These are phyloP conservation scores for Madurella mycetomatis DNA, from an alignment of 2,329 filamentous ascomycete genomes.

Conservation along the genomic window DNA sequence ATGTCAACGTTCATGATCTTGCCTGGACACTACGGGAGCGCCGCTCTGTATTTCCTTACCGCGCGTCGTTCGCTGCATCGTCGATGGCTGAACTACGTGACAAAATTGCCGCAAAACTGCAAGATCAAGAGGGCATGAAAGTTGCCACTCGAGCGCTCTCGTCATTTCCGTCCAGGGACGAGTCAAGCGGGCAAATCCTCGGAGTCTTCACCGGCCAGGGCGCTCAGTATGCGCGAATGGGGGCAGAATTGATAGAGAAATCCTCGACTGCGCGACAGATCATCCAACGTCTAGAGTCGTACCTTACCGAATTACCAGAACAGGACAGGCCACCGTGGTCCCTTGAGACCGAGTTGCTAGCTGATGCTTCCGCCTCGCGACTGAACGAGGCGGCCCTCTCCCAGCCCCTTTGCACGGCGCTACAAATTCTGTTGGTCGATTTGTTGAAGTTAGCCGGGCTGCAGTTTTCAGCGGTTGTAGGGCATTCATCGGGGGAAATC, in stretches of 20 bases:
- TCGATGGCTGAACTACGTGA: too few relatives aligned
- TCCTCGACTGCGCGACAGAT: too few relatives aligned
- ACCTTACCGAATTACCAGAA: constrained; percentile 1
- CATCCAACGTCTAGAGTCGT: too few relatives aligned
- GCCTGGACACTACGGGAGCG: constrained; percentile 9
- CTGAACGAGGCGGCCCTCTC: too few relatives aligned
- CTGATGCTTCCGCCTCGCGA: background rate
- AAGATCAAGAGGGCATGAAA: too few relatives aligned
- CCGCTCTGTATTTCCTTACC: background rate
- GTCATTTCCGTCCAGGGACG: too few relatives aligned
- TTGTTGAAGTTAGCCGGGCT: constrained; percentile 29
- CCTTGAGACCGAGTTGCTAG: constrained; percentile 12
- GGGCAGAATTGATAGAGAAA: constrained; percentile 18
- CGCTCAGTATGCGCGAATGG: constrained; percentile 30
- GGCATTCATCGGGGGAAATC: constrained; percentile 49
- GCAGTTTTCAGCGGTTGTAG: constrained; percentile 34
- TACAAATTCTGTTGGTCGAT: constrained; percentile 42
- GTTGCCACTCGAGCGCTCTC: too few relatives aligned
- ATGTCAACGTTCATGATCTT: constrained; percentile 3
- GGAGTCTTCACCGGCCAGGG: constrained; percentile 30
- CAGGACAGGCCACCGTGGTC: constrained; percentile 15
- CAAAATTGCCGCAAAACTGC: too few relatives aligned
- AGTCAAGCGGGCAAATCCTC: too few relatives aligned
- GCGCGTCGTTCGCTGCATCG: too few relatives aligned
- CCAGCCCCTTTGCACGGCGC: constrained; percentile 35